Conservation (phyloP, 2,329 filamentous ascomycete species). For the Lizonia empirigonia region DNA sequence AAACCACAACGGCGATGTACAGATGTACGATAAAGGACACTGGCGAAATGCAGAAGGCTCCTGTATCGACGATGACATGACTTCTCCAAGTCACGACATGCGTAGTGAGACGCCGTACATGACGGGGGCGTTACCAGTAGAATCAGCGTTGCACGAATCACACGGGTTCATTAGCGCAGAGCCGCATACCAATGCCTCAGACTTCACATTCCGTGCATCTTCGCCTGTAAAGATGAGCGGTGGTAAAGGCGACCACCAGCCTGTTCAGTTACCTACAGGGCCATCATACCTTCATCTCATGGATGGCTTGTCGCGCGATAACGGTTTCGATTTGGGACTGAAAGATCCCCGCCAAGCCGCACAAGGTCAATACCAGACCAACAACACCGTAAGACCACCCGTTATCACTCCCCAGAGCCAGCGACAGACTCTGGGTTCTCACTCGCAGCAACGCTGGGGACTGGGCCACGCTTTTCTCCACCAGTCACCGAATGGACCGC, state of each 20-base stretch:
- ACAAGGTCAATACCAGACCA: not conserved
- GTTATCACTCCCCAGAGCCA: not conserved
- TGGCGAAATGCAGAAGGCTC: conserved; percentile 9
- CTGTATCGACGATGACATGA: not conserved
- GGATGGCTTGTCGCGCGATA: conserved; percentile 34
- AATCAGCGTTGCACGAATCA: conserved; percentile 9
- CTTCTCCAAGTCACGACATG: conserved; percentile 1
- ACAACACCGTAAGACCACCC: conserved; percentile 2
- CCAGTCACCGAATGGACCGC: conserved; percentile 20
- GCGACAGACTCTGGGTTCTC: not conserved
- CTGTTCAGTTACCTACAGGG: conserved; percentile 24
- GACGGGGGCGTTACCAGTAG: conserved; percentile 33
- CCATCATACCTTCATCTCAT: conserved; percentile 42
- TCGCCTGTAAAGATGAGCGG: conserved; percentile 21
- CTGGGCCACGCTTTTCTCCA: conserved; percentile 26
- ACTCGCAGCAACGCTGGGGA: conserved; percentile 16
- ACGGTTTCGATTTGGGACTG: conserved; percentile 31
- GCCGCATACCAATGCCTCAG: conserved; percentile 9
- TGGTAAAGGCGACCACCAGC: not conserved
- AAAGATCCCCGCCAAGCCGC: conserved; percentile 33
- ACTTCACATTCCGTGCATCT: conserved; percentile 29
- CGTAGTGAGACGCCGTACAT: conserved; percentile 25
- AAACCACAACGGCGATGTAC: not conserved
- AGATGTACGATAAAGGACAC: conserved; percentile 18
- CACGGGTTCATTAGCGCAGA: conserved; percentile 8